phyloP scores from a whole-genome alignment of 208 protist genomes.

The Trypanosomatidae sp. region DNA sequence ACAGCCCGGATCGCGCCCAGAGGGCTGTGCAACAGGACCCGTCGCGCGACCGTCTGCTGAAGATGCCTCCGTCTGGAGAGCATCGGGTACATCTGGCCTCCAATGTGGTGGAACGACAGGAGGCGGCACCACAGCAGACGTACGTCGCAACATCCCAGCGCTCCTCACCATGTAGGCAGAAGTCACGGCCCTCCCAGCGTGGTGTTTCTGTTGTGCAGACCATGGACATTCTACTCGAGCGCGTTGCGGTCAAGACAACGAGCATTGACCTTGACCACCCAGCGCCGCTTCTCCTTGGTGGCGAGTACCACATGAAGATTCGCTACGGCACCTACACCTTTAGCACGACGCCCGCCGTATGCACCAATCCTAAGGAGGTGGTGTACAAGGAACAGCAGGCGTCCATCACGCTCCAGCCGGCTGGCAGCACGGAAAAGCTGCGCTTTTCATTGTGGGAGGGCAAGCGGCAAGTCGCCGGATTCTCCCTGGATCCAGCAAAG shows the following conservation, averaged over 20 bases:
- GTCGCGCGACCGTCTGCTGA: slow-evolving; percentile 15
- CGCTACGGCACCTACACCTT: slow-evolving; percentile 52
- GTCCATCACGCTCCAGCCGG: slow-evolving; percentile 28
- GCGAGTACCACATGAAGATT: slow-evolving; percentile 67
- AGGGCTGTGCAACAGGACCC: slow-evolving; percentile 6
- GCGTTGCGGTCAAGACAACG: slow-evolving; percentile 56
- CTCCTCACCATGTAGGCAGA: neutral
- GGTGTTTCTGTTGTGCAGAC: neutral
- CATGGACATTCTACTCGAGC: slow-evolving; percentile 63
- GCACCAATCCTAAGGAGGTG: slow-evolving; percentile 59
- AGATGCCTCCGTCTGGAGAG: slow-evolving; percentile 6
- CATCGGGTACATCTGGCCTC: neutral
- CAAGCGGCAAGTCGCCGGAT: slow-evolving; percentile 73
- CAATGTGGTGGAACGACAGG: no score
- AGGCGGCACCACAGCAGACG: neutral
- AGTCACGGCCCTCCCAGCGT: neutral
- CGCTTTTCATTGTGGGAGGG: slow-evolving; percentile 87
- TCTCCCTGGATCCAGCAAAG: slow-evolving; percentile 76
- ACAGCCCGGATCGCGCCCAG: neutral
- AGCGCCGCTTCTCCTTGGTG: slow-evolving; percentile 66
- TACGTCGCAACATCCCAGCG: neutral
- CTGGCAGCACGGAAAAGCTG: slow-evolving; percentile 43
- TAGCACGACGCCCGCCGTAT: slow-evolving; percentile 38
- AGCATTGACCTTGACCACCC: slow-evolving; percentile 55
- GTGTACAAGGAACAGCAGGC: slow-evolving; percentile 37